phyloP scores from a whole-genome alignment of 2,329 filamentous ascomycete genomes.

The Trichoderma hamatum region DNA sequence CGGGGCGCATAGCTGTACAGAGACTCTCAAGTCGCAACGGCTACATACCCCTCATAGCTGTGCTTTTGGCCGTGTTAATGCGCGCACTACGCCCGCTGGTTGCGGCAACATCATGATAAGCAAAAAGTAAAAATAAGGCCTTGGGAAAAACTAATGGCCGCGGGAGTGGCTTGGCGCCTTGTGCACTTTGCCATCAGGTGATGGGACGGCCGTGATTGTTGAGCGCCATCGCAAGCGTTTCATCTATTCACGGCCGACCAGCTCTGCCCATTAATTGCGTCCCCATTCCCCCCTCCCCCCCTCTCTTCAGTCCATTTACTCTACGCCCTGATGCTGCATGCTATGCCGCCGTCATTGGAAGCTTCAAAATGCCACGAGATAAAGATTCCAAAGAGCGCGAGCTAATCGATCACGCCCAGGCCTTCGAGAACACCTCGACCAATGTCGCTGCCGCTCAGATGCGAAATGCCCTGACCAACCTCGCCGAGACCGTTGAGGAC shows the following conservation, averaged over 20 bases:
- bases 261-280: background rate
- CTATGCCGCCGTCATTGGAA: background rate
- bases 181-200: constrained; percentile 16
- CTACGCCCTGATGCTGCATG: background rate
- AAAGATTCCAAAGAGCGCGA: background rate
- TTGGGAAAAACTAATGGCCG: constrained; percentile 4
- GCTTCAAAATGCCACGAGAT: constrained; percentile 13
- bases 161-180: background rate
- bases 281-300: background rate
- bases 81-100: constrained; percentile 4
- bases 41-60: constrained; percentile 17
- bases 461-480: constrained; percentile 94
- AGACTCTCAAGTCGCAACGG: background rate
- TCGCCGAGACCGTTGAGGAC: constrained; percentile 87
- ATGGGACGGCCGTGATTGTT: constrained; percentile 2
- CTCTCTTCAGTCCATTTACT: background rate
- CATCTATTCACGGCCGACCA: background rate
- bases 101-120: background rate
- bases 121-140: background rate
- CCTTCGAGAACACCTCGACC: constrained; percentile 98
- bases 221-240: background rate
- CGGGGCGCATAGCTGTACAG: background rate
- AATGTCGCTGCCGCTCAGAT: constrained; percentile 98
- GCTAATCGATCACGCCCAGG: constrained; percentile 57
- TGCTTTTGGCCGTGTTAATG: constrained; percentile 4